These are phyloP conservation scores for Fraxinus americana DNA, from an alignment of 257 asterid species.

Conservation along the genomic window DNA sequence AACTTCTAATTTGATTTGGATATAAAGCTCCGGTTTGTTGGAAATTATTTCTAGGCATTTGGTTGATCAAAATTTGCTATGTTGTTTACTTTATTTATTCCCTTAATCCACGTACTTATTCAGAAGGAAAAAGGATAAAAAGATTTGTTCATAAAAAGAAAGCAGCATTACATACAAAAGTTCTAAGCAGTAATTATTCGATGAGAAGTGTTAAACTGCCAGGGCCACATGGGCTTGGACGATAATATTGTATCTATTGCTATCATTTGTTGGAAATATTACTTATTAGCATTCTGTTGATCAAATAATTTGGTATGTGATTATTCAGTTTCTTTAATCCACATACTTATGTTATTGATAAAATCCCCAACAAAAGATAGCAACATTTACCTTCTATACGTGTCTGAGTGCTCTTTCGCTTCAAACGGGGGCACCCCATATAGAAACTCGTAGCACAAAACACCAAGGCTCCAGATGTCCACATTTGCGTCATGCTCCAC, in stretches of 20 bases:
- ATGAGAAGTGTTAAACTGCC: too few species aligned
- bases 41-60: not conserved
- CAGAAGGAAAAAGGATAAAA: not conserved
- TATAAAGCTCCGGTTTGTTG: not conserved
- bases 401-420: slow-evolving; percentile 92
- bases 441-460: slow-evolving; percentile 90
- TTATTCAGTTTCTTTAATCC: not conserved
- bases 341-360: not conserved
- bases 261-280: too few species aligned
- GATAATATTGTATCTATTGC: too few species aligned
- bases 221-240: not conserved
- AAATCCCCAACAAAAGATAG: not conserved
- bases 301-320: not conserved
- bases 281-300: not conserved
- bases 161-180: not conserved
- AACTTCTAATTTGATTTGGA: not conserved
- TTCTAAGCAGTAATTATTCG: not conserved
- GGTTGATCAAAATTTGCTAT: not conserved
- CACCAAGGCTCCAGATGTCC: slow-evolving; percentile 97
- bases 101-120: too few species aligned
- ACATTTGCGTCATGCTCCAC: slow-evolving; percentile 94
- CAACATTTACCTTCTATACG: slow-evolving; percentile 72
- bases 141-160: not conserved
- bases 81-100: not conserved
- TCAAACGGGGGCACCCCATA: slow-evolving; percentile 96